Evolutionary conservation across 371 early-diverging fungal species (phyloP), one percentile per base, ranked within the genome.

Genomic region (Agmasoma carcini): DNA sequence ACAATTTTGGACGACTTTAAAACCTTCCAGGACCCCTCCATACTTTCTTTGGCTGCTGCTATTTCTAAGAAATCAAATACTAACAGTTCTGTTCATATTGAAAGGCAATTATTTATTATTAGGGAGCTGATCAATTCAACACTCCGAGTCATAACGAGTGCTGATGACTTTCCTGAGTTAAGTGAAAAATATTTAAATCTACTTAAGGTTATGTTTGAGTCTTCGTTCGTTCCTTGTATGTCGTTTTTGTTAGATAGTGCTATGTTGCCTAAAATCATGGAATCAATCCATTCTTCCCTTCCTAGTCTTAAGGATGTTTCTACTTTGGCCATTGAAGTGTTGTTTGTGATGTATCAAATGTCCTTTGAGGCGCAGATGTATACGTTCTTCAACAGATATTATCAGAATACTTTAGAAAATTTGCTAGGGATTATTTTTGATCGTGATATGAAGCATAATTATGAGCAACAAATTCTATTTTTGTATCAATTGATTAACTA

Each of bases 341-440:
- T 71, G 15, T 46, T 23, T 6, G 19, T 39, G 5, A n/a, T 71
- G 11, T 57, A 59, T 27, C 43, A 25, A 40, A 55, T 44, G 14
- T 60, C 40, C 19, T 58, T 51, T 40, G 59, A 60, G 34, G 29
- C 15, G n/a, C 58, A 59, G 19, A 59, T 48, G 19, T 43, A 50
- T 29, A 22, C 17, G 17, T 71, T 66, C 29, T 67, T 63, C 26
- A 25, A 19, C 4, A 61, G 52, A 37, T 61, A 57, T 45, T 64
- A 51, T 39, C 19, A 64, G 2, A 40, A 27, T 2, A 64, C 59
- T 0, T 22, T 71, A 6, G 71, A 71, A 39, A 71, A 71, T 48
- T 23, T 66, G 15, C 31, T 66, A 3, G 71, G 68, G 7, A 46
- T 71, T 12, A 61, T 71, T 14, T 63, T 71, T 43, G 71, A 71